phyloP scores from a whole-genome alignment of 305 asterid genomes.

The Fraxinus baroniana region DNA sequence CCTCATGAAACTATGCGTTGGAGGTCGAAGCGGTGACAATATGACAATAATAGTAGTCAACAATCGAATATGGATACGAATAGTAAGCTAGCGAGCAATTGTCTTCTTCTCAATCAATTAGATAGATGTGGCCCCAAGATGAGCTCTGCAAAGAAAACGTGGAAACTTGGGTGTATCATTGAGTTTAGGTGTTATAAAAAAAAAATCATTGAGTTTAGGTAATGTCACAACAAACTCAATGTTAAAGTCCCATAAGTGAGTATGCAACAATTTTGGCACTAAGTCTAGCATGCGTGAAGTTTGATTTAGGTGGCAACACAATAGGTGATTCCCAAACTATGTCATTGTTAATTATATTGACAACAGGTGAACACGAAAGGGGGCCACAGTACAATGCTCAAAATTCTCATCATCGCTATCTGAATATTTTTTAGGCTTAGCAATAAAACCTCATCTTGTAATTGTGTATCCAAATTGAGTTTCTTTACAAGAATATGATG shows the following conservation, averaged over 20 bases:
- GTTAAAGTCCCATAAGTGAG: background rate
- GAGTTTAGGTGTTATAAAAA: background rate
- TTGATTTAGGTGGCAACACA: too few species aligned
- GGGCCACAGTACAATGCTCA: too few species aligned
- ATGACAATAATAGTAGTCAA: background rate
- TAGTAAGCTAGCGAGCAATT: background rate
- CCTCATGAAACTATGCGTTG: background rate
- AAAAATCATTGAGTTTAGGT: background rate
- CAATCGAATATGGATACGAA: background rate
- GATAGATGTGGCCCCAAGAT: background rate
- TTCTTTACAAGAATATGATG: too few species aligned
- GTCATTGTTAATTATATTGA: too few species aligned
- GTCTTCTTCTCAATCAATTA: background rate
- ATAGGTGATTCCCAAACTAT: too few species aligned
- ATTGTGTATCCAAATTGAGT: too few species aligned
- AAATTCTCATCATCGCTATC: too few species aligned
- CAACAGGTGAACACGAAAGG: too few species aligned
- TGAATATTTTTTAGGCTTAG: too few species aligned
- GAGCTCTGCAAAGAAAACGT: background rate
- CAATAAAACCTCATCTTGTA: too few species aligned
- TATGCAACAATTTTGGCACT: background rate
- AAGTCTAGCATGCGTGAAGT: background rate
- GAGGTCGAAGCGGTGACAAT: background rate
- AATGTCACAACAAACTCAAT: background rate
- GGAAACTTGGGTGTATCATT: background rate